Conservation (phyloP, 805 yeast species). For the Candida suzukii region DNA sequence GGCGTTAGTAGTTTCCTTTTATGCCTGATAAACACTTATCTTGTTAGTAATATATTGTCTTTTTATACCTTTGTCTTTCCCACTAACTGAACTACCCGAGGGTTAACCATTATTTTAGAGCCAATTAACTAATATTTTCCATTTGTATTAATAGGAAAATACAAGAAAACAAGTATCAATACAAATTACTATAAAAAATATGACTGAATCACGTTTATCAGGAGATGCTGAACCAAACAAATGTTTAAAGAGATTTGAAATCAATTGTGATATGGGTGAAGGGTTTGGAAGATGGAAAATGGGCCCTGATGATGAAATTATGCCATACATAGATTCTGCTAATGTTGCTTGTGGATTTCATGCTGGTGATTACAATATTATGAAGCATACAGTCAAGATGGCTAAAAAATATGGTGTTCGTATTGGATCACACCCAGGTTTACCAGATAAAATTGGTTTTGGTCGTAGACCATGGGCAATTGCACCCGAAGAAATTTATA, state of each 20-base stretch:
- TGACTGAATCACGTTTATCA: background rate
- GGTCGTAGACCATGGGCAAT: slow-evolving; percentile 31
- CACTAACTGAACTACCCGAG: too few species aligned
- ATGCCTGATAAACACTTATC: too few species aligned
- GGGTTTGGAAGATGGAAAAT: slow-evolving; percentile 31
- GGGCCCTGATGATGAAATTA: slow-evolving; percentile 33
- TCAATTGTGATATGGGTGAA: slow-evolving; percentile 31
- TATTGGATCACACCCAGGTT: slow-evolving; percentile 34
- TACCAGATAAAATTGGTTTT: slow-evolving; percentile 32
- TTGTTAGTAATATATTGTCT: too few species aligned
- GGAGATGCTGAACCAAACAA: background rate
- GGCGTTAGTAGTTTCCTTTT: too few species aligned
- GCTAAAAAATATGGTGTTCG: slow-evolving; percentile 29
- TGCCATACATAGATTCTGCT: slow-evolving; percentile 32
- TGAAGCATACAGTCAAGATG: slow-evolving; percentile 26
- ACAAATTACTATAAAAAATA: background rate
- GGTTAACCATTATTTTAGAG: too few species aligned
- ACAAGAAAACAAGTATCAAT: too few species aligned
- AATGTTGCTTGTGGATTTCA: slow-evolving; percentile 36
- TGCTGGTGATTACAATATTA: slow-evolving; percentile 32
- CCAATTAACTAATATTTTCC: too few species aligned
- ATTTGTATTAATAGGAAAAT: too few species aligned
- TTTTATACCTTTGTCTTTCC: too few species aligned
- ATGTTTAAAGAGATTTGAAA: slow-evolving; percentile 14
- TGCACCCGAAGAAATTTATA: slow-evolving; percentile 29